Conservation (phyloP, 805 yeast genomes). For the Wickerhamomyces pijperi region DNA sequence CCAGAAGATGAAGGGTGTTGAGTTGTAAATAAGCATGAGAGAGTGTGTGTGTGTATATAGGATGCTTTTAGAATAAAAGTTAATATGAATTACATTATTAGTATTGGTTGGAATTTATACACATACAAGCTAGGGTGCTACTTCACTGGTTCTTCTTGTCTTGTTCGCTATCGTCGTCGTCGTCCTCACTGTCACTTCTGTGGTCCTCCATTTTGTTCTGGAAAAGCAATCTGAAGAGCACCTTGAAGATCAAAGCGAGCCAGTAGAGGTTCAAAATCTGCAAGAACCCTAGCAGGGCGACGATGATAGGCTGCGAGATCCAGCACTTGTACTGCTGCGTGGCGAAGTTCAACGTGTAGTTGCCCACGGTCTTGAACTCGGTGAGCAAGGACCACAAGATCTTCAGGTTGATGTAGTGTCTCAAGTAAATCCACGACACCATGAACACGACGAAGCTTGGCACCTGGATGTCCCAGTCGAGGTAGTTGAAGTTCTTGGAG, state of each 20-base stretch:
- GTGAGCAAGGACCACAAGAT: conserved; percentile 80
- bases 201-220: conserved; percentile 64
- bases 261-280: conserved; percentile 84
- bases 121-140: too few species aligned
- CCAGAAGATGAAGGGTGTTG: background rate
- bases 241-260: conserved; percentile 73
- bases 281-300: conserved; percentile 61
- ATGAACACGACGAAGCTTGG: conserved; percentile 65
- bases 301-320: conserved; percentile 88
- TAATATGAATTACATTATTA: too few species aligned
- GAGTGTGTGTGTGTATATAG: background rate
- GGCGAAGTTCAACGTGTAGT: conserved; percentile 68
- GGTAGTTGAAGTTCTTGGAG: conserved; percentile 80
- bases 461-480: conserved; percentile 53
- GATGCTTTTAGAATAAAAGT: background rate
- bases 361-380: conserved; percentile 80
- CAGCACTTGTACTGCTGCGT: conserved; percentile 94
- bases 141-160: background rate
- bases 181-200: conserved; percentile 78
- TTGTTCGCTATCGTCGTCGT: conserved; percentile 24
- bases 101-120: too few species aligned
- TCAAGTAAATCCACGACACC: conserved; percentile 70
- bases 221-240: conserved; percentile 53
- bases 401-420: conserved; percentile 75
- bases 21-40: background rate